phyloP scores from a whole-genome alignment of 2,329 filamentous ascomycete genomes.

The Diaporthe nobilis region DNA sequence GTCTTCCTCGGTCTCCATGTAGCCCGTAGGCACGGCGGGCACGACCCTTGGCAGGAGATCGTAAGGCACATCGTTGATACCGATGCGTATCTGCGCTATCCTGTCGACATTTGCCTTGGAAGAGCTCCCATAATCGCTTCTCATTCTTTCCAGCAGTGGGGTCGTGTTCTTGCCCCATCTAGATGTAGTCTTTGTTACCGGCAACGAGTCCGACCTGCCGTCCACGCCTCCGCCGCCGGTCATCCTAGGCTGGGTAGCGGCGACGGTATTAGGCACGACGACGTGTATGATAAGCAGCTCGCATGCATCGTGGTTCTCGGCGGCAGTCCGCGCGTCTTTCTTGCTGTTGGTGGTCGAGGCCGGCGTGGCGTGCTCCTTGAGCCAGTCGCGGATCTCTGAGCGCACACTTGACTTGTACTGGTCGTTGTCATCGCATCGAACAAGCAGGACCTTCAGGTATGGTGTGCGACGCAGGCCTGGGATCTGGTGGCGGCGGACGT shows the following conservation, averaged over 20 bases:
- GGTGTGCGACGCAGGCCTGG: conserved; percentile 93
- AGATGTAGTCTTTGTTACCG: conserved; percentile 68
- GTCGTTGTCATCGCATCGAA: conserved; percentile 96
- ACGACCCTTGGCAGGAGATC: conserved; percentile 74
- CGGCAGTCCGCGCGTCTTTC: conserved; percentile 68
- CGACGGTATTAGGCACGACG: conserved; percentile 86
- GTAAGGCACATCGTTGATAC: conserved; percentile 77
- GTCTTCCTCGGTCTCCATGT: conserved; percentile 81
- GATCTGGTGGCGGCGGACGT: conserved; percentile 86
- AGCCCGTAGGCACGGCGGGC: conserved; percentile 73
- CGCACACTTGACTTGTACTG: conserved; percentile 87
- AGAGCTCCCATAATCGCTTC: conserved; percentile 88
- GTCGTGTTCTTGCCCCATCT: conserved; percentile 85
- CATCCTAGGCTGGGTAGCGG: conserved; percentile 81
- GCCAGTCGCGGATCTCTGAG: conserved; percentile 89
- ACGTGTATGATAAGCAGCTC: conserved; percentile 97
- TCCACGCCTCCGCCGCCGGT: conserved; percentile 59
- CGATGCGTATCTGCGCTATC: conserved; percentile 87
- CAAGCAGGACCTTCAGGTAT: conserved; percentile 90
- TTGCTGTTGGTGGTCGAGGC: conserved; percentile 68
- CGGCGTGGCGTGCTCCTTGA: conserved; percentile 80
- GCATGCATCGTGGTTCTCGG: conserved; percentile 95
- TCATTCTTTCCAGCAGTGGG: conserved; percentile 90
- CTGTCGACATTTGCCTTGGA: conserved; percentile 80
- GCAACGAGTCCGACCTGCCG: conserved; percentile 64